Conservation (phyloP, 2,329 filamentous ascomycete genomes). For the Monilinia laxa region DNA sequence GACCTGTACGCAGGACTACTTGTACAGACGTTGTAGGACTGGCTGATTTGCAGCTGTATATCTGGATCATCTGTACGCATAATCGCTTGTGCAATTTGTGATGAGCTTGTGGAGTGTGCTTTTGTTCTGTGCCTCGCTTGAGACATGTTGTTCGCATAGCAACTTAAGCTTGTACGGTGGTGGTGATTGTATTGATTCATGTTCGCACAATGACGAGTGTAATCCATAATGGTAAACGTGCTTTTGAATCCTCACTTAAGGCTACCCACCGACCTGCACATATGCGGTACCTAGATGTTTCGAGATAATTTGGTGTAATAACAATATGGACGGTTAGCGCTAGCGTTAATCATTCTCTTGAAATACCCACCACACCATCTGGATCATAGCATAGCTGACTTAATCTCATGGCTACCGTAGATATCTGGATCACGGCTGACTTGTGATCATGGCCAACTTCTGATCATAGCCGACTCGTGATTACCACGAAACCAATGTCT, state of each 20-base stretch:
- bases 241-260: not conserved
- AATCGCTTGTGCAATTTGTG: not conserved
- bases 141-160: not conserved
- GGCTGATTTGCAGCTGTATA: not conserved
- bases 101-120: not conserved
- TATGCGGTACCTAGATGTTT: too few species aligned
- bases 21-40: too few species aligned
- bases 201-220: not conserved
- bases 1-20: too few species aligned
- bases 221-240: too few species aligned
- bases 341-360: not conserved
- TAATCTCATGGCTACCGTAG: too few species aligned
- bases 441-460: too few species aligned
- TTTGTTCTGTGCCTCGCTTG: not conserved
- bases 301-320: not conserved
- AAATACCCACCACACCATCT: too few species aligned
- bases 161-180: not conserved
- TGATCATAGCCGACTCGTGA: conserved; percentile 2
- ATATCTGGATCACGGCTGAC: too few species aligned
- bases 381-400: too few species aligned
- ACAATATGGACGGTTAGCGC: not conserved
- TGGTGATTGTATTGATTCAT: not conserved
- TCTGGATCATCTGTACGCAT: not conserved
- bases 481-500: not conserved
- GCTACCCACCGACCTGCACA: not conserved